Evolutionary conservation across 192 early-diverging fungal species (phyloP).

Genomic region (Dimargaris xerosporica): DNA sequence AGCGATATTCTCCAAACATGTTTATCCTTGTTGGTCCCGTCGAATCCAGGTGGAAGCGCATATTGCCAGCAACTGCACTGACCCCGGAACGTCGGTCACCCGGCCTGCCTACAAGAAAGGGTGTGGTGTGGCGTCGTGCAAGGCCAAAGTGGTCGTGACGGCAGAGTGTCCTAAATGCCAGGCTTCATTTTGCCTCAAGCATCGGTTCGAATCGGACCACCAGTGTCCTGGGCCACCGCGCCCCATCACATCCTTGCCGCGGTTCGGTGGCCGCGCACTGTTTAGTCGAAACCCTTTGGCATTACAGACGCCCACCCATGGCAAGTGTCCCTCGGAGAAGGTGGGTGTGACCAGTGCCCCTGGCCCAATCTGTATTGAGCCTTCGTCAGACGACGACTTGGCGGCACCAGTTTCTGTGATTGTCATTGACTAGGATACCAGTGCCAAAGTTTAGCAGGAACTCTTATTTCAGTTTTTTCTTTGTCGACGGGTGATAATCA

Average conservation of each 20-base stretch:
- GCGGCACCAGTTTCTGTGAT: no score
- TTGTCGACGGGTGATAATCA: no score
- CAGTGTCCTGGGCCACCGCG: conserved; percentile 25
- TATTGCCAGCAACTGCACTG: conserved; percentile 41
- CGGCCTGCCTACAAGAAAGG: conserved; percentile 34
- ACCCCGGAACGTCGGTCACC: conserved; percentile 29
- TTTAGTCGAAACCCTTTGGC: no score
- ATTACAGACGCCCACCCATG: no score
- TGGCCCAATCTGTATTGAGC: no score
- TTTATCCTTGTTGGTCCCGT: not conserved
- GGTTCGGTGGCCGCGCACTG: no score
- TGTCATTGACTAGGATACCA: no score
- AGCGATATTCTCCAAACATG: not conserved
- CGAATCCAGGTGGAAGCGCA: conserved; percentile 36
- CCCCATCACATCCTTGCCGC: not conserved
- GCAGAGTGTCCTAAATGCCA: conserved; percentile 50
- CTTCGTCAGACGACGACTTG: no score
- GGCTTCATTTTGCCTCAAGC: conserved; percentile 58
- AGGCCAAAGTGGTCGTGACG: conserved; percentile 44
- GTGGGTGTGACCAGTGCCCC: no score
- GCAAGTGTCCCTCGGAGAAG: no score
- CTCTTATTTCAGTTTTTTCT: no score
- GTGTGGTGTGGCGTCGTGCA: conserved; percentile 48
- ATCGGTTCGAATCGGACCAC: conserved; percentile 61
- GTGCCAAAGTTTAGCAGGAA: no score